phyloP scores from a whole-genome alignment of 1,139 yeast species.

The Nematodospora anomalae region DNA sequence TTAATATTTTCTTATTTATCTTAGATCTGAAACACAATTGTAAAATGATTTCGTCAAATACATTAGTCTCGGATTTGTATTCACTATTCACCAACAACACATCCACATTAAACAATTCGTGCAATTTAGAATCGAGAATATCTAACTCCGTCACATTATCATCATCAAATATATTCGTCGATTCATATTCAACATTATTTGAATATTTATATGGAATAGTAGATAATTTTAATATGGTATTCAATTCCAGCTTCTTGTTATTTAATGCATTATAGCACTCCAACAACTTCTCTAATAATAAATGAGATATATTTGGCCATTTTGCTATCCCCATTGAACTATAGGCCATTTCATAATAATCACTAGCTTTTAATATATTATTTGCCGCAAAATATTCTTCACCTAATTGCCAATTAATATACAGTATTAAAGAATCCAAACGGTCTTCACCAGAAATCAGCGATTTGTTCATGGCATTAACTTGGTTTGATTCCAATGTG shows the following conservation, averaged over 20 bases:
- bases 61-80: slow-evolving; percentile 16
- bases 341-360: slow-evolving; percentile 14
- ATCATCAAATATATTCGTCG: slow-evolving; percentile 1
- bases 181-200: slow-evolving; percentile 3
- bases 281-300: slow-evolving; percentile 14
- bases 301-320: slow-evolving; percentile 12
- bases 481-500: slow-evolving; percentile 19
- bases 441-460: slow-evolving; percentile 12
- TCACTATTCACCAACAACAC: slow-evolving; percentile 17
- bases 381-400: slow-evolving; percentile 33
- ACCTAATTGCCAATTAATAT: slow-evolving; percentile 50
- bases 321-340: slow-evolving; percentile 9
- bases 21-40: slow-evolving; percentile 20
- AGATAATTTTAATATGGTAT: slow-evolving; percentile 14
- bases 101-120: slow-evolving; percentile 17
- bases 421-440: slow-evolving; percentile 17
- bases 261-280: slow-evolving; percentile 12
- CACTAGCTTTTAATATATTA: slow-evolving; percentile 11
- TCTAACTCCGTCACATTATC: slow-evolving; percentile 3
- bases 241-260: slow-evolving; percentile 10
- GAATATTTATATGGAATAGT: slow-evolving; percentile 7
- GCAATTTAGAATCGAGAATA: slow-evolving; percentile 10
- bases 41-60: slow-evolving; percentile 21
- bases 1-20: slow-evolving; percentile 14
- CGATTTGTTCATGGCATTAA: slow-evolving; percentile 8